Evolutionary conservation across 495 filamentous ascomycete genomes (phyloP).

Genomic region (Annulohypoxylon nitens): DNA sequence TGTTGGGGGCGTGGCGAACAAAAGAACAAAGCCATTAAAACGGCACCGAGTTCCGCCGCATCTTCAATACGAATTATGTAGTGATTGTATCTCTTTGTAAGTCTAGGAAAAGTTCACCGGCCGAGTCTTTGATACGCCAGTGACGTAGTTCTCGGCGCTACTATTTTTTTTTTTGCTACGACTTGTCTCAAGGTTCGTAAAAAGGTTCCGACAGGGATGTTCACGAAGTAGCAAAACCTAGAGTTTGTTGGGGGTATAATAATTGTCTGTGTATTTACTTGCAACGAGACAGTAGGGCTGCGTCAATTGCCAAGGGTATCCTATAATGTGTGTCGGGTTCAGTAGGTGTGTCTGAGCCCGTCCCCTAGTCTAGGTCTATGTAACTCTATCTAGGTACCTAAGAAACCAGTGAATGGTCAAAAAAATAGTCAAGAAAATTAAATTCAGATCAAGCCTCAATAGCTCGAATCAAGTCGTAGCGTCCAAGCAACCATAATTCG

Average conservation of each 20-base stretch:
- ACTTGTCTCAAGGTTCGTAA: background rate
- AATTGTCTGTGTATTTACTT: background rate
- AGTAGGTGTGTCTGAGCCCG: background rate
- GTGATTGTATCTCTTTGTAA: background rate
- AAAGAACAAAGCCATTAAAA: background rate
- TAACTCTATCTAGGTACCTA: constrained; percentile 13
- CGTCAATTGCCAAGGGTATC: constrained; percentile 5
- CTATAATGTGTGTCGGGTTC: background rate
- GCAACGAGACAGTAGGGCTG: background rate
- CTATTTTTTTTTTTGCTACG: background rate
- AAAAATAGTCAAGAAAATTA: constrained; percentile 1
- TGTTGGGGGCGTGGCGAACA: background rate
- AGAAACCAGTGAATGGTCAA: constrained; percentile 5
- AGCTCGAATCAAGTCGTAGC: background rate
- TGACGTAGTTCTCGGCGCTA: background rate
- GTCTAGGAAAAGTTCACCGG: background rate
- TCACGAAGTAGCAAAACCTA: background rate
- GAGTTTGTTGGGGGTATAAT: background rate
- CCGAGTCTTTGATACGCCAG: background rate
- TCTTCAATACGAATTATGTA: background rate
- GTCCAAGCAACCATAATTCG: background rate
- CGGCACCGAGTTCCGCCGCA: background rate
- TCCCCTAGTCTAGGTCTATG: constrained; percentile 27
- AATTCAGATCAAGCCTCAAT: background rate
- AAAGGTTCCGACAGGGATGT: background rate